Evolutionary conservation across 495 filamentous ascomycete genomes (phyloP).

Genomic region (Podospora pseudopauciseta): DNA sequence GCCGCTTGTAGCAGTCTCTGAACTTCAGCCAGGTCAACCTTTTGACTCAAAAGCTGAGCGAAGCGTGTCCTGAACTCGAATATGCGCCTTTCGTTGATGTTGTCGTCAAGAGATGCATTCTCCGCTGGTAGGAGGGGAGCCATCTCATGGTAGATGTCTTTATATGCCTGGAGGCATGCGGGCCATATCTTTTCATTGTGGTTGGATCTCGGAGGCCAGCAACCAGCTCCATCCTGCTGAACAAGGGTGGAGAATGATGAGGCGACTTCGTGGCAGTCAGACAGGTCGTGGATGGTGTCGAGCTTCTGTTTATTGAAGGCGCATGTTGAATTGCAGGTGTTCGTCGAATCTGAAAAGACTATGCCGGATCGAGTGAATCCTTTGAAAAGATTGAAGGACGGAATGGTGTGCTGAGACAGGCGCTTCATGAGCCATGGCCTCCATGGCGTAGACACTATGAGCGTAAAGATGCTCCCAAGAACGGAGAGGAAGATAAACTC

Average conservation of each 20-base stretch:
- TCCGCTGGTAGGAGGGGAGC: slow-evolving; percentile 25
- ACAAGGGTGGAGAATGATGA: slow-evolving; percentile 25
- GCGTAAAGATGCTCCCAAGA: slow-evolving; percentile 8
- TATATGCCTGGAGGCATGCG: slow-evolving; percentile 31
- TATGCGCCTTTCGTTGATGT: slow-evolving; percentile 18
- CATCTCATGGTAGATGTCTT: slow-evolving; percentile 36
- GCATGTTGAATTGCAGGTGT: neutral
- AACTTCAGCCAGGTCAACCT: slow-evolving; percentile 29
- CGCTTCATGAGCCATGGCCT: neutral
- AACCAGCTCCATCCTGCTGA: slow-evolving; percentile 34
- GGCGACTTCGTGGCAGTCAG: slow-evolving; percentile 26
- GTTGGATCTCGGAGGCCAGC: slow-evolving; percentile 35
- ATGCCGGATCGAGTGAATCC: neutral
- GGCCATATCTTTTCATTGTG: slow-evolving; percentile 25
- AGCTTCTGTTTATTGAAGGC: neutral
- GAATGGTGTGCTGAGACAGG: neutral
- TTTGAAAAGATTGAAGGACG: neutral
- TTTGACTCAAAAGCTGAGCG: slow-evolving; percentile 20
- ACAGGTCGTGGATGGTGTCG: slow-evolving; percentile 12
- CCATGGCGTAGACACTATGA: neutral
- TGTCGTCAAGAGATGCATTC: slow-evolving; percentile 26
- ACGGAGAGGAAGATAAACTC: slow-evolving; percentile 10
- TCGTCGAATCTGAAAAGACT: neutral
- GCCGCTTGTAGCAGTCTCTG: slow-evolving; percentile 22
- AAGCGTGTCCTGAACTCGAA: slow-evolving; percentile 15